Conservation (phyloP, 2,329 filamentous ascomycete genomes). For the Grosmannia serpens region DNA sequence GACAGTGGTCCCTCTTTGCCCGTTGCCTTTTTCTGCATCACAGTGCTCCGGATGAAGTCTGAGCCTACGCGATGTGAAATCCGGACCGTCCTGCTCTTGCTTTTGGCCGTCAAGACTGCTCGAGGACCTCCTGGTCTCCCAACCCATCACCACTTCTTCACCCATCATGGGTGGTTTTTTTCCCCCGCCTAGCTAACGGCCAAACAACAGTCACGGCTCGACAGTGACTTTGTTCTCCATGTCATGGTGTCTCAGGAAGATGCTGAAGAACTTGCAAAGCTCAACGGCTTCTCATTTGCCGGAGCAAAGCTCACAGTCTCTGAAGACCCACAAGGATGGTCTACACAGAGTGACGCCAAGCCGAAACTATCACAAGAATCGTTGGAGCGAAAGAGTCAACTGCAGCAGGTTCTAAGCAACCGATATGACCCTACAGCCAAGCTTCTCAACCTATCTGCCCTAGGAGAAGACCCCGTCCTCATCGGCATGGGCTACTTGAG, state of each 20-base stretch:
- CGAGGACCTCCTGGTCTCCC: background rate
- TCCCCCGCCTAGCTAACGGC: conserved; percentile 49
- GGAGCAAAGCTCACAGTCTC: conserved; percentile 48
- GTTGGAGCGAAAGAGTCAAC: conserved; percentile 52
- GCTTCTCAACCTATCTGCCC: conserved; percentile 69
- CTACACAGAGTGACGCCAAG: conserved; percentile 16
- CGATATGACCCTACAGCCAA: conserved; percentile 65
- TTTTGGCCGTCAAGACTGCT: conserved; percentile 1
- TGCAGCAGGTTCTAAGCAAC: conserved; percentile 58
- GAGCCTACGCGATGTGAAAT: background rate
- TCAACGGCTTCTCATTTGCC: conserved; percentile 60
- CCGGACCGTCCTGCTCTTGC: background rate
- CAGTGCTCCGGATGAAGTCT: background rate
- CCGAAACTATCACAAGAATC: conserved; percentile 36
- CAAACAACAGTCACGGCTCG: conserved; percentile 49
- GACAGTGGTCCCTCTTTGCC: background rate
- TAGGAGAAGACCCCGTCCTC: conserved; percentile 62
- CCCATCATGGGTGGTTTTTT: conserved; percentile 16
- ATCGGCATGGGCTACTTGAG: conserved; percentile 66
- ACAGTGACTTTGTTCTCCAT: conserved; percentile 54
- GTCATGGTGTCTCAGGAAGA: conserved; percentile 55
- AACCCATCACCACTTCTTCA: background rate
- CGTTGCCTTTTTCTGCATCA: background rate
- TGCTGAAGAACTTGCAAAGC: conserved; percentile 50
- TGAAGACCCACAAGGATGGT: conserved; percentile 30